Evolutionary conservation across 176 grass and related monocot species (phyloP).

Genomic region (Elaeis guineensis): DNA sequence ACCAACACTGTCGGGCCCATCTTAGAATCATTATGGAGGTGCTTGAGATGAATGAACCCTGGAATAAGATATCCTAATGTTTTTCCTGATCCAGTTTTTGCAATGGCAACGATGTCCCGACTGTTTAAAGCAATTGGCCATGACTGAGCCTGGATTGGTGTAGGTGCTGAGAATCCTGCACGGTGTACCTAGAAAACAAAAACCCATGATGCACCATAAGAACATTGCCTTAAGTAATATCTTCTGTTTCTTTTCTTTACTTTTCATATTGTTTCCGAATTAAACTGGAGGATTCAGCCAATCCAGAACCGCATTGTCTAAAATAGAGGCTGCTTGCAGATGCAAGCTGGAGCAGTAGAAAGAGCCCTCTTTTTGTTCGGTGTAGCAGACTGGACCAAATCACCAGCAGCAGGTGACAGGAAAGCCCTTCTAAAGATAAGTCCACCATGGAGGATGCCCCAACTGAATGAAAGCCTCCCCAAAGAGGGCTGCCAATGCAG

Average conservation of each 20-base stretch:
- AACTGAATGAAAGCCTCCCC: background rate
- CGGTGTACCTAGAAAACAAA: slow-evolving; percentile 38
- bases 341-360: slow-evolving; percentile 3
- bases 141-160: slow-evolving; percentile 88
- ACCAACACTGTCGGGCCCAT: slow-evolving; percentile 72
- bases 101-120: slow-evolving; percentile 77
- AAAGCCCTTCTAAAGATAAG: slow-evolving; percentile 10
- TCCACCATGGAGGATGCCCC: too few species aligned
- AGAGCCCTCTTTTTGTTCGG: slow-evolving; percentile 9
- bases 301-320: too few species aligned
- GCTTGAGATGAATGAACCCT: slow-evolving; percentile 67
- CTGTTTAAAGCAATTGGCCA: slow-evolving; percentile 83
- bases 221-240: background rate
- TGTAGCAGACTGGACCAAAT: slow-evolving; percentile 23
- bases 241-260: background rate
- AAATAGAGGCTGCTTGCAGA: background rate
- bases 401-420: slow-evolving; percentile 28
- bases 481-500: slow-evolving; percentile 12
- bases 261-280: background rate
- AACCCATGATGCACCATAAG: background rate
- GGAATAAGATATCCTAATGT: slow-evolving; percentile 90
- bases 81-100: slow-evolving; percentile 94
- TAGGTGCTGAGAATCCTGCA: slow-evolving; percentile 64
- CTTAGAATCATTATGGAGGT: slow-evolving; percentile 49
- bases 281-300: too few species aligned